Evolutionary conservation across 1,284 basidiomycete species (phyloP).

Genomic region (Heterobasidion annosum): DNA sequence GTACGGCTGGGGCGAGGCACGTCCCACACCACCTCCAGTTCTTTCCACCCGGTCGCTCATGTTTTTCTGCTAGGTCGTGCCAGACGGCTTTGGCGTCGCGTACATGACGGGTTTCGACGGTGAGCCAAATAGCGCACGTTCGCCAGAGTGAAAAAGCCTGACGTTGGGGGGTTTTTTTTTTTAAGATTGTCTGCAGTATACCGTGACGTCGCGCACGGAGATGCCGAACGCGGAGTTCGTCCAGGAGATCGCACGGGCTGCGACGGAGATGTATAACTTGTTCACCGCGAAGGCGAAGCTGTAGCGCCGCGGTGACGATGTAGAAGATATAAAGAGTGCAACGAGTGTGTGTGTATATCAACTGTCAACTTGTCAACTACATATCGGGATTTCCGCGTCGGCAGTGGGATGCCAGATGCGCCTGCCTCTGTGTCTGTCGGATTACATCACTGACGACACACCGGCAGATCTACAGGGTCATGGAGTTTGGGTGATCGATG

Average conservation of each 20-base stretch:
- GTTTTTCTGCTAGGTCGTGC: constrained; percentile 46
- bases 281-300: constrained; percentile 25
- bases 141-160: not conserved
- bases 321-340: too few species aligned
- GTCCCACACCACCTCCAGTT: constrained; percentile 4
- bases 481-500: too few species aligned
- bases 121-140: constrained; percentile 16
- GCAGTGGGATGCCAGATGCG: too few species aligned
- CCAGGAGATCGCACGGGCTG: constrained; percentile 56
- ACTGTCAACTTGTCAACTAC: too few species aligned
- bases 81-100: constrained; percentile 71
- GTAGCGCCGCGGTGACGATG: constrained; percentile 2
- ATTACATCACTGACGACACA: too few species aligned
- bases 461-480: too few species aligned
- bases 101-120: constrained; percentile 73
- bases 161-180: not conserved
- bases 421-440: too few species aligned
- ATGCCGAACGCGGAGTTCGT: constrained; percentile 68
- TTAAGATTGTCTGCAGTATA: constrained; percentile 70
- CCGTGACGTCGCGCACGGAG: constrained; percentile 68
- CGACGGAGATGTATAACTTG: constrained; percentile 53
- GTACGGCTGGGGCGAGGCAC: constrained; percentile 82
- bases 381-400: too few species aligned
- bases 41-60: not conserved
- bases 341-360: too few species aligned